Percentiles rank a stretch among this genome's conserved stretches.
phyloP scores from a whole-genome alignment of 441 rosid genomes.

The Gossypium gossypioides region DNA sequence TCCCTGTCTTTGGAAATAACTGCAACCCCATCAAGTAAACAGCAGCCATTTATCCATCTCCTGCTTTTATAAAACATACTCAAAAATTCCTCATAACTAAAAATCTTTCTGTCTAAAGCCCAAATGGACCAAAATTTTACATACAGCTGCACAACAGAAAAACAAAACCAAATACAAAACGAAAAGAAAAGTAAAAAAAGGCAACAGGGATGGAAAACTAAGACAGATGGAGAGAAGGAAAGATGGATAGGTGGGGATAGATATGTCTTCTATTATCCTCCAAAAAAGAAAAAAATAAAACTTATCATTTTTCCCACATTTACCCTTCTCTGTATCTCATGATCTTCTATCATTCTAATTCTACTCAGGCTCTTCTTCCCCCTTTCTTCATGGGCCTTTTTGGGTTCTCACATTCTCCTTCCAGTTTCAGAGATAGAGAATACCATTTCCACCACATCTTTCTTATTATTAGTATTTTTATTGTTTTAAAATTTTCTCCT shows the following conservation, averaged over 20 bases:
- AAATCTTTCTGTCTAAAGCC: slow-evolving; percentile 15
- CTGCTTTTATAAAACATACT: slow-evolving; percentile 4
- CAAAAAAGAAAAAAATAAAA: slow-evolving; percentile 1
- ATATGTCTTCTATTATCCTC: slow-evolving; percentile 26
- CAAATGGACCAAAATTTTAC: slow-evolving; percentile 19
- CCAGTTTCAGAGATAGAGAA: slow-evolving; percentile 16
- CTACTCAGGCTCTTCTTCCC: slow-evolving; percentile 7
- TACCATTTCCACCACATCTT: neutral
- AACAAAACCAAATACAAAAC: slow-evolving; percentile 5
- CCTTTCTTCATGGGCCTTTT: slow-evolving; percentile 27
- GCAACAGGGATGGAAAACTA: slow-evolving; percentile 12
- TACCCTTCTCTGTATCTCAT: slow-evolving; percentile 22
- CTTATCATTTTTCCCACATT: slow-evolving; percentile 17
- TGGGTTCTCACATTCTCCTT: slow-evolving; percentile 17
- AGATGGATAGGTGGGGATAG: slow-evolving; percentile 9
- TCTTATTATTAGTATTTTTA: neutral
- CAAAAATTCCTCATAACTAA: neutral
- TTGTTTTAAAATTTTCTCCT: neutral
- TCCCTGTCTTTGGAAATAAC: neutral
- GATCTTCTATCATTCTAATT: slow-evolving; percentile 11
- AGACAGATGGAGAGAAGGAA: slow-evolving; percentile 4
- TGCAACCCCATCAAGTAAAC: slow-evolving; percentile 10
- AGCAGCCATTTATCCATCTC: slow-evolving; percentile 20
- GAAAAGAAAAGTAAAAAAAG: neutral
- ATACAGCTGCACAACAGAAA: slow-evolving; percentile 4